Evolutionary conservation across 306 rosid species (phyloP).

Genomic region (Trichosanthes truncata): DNA sequence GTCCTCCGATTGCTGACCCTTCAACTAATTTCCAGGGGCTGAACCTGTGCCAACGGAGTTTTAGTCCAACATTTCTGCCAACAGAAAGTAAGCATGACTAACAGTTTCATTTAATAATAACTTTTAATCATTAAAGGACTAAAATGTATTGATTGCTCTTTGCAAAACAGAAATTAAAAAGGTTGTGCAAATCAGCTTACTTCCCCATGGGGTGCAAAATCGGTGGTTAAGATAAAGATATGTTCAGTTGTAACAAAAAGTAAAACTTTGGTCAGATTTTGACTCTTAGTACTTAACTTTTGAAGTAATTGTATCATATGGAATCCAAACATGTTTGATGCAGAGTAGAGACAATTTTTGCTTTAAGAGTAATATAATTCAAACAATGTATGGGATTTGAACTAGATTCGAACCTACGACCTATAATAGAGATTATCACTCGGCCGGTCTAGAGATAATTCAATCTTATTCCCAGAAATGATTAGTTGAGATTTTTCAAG

Average conservation of each 20-base stretch:
- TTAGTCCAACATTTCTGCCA: slow-evolving; percentile 12
- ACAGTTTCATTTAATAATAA: neutral
- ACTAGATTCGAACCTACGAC: neutral
- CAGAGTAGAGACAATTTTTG: neutral
- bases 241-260: slow-evolving; percentile 1
- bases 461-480: neutral
- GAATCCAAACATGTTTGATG: neutral
- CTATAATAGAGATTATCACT: neutral
- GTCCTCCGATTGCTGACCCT: neutral
- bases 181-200: neutral
- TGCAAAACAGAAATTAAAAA: neutral
- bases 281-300: neutral
- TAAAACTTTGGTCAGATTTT: neutral
- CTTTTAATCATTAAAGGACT: neutral
- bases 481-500: neutral
- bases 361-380: neutral
- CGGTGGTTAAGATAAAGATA: neutral
- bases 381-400: no score
- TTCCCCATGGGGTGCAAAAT: slow-evolving; percentile 6
- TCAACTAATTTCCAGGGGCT: slow-evolving; percentile 6
- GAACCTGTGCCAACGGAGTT: neutral
- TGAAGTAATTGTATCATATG: neutral
- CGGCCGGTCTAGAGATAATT: neutral
- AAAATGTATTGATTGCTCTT: neutral
- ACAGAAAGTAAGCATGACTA: slow-evolving; percentile 2